Conservation (phyloP, 257 asterid species). For the Salvia hispanica region DNA sequence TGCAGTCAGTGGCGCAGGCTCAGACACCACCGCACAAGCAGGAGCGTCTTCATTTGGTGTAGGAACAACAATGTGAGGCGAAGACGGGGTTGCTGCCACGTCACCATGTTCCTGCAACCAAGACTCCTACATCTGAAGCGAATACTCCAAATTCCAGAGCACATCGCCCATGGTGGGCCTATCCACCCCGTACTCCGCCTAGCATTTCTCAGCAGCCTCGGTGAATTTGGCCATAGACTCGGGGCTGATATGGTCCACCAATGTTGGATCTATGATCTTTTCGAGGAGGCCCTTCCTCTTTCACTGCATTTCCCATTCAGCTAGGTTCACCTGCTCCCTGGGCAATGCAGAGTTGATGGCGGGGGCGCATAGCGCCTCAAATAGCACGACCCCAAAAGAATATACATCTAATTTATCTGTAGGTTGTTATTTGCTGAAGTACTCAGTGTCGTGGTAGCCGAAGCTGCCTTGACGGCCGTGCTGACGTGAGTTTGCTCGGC, state of each 20-base stretch:
- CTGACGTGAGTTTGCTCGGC: slow-evolving; percentile 74
- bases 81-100: slow-evolving; percentile 32
- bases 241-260: slow-evolving; percentile 59
- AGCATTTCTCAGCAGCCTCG: slow-evolving; percentile 90
- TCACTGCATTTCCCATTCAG: slow-evolving; percentile 97
- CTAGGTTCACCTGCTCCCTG: slow-evolving; percentile 89
- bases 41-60: not conserved
- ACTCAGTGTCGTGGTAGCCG: slow-evolving; percentile 88
- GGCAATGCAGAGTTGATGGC: slow-evolving; percentile 80
- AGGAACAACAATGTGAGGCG: too few relatives aligned
- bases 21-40: not conserved
- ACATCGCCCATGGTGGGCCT: slow-evolving; percentile 97
- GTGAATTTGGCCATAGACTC: slow-evolving; percentile 79
- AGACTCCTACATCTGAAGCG: slow-evolving; percentile 80
- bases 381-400: slow-evolving; percentile 79
- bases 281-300: slow-evolving; percentile 77
- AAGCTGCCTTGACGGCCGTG: slow-evolving; percentile 94
- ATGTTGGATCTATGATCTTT: slow-evolving; percentile 74
- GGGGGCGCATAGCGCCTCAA: slow-evolving; percentile 78
- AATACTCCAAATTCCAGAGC: slow-evolving; percentile 80
- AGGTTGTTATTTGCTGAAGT: slow-evolving; percentile 81
- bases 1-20: not conserved
- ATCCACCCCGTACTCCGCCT: slow-evolving; percentile 85
- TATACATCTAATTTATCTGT: slow-evolving; percentile 89
- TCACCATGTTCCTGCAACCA: slow-evolving; percentile 39